These are phyloP conservation scores for Scheffersomyces titani DNA, from an alignment of 1,139 yeast species.

Conservation along the genomic window DNA sequence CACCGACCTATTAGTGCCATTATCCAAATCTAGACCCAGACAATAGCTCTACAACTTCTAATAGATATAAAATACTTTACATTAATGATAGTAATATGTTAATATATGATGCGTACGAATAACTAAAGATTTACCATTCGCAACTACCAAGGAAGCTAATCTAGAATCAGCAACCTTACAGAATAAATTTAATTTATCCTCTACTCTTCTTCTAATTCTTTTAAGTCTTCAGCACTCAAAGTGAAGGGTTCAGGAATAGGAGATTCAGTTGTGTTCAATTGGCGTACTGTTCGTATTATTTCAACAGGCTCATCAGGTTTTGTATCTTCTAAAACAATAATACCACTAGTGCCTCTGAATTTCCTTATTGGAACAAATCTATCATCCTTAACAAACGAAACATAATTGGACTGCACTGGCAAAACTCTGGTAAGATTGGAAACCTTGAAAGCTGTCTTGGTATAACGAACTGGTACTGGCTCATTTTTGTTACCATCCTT, in stretches of 20 bases:
- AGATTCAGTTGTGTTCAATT: slow-evolving; percentile 78
- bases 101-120: not conserved
- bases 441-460: slow-evolving; percentile 65
- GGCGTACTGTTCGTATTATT: slow-evolving; percentile 82
- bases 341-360: slow-evolving; percentile 78
- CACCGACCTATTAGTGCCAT: slow-evolving; percentile 42
- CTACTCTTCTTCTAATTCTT: slow-evolving; percentile 28
- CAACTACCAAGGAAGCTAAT: not conserved
- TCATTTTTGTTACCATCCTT: slow-evolving; percentile 29
- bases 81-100: not conserved
- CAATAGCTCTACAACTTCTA: not conserved
- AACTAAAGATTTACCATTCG: too few relatives aligned
- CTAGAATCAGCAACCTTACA: not conserved
- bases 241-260: slow-evolving; percentile 89
- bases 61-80: not conserved
- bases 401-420: slow-evolving; percentile 86
- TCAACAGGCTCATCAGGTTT: slow-evolving; percentile 66
- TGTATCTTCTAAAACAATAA: slow-evolving; percentile 74
- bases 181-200: not conserved
- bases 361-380: slow-evolving; percentile 84
- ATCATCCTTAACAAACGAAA: slow-evolving; percentile 73
- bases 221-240: slow-evolving; percentile 54
- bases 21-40: not conserved
- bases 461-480: slow-evolving; percentile 40
- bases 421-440: slow-evolving; percentile 84